Base-by-base conservation (phyloP, 768 basidiomycete genomes). In the Trametes cubensis region DNA sequence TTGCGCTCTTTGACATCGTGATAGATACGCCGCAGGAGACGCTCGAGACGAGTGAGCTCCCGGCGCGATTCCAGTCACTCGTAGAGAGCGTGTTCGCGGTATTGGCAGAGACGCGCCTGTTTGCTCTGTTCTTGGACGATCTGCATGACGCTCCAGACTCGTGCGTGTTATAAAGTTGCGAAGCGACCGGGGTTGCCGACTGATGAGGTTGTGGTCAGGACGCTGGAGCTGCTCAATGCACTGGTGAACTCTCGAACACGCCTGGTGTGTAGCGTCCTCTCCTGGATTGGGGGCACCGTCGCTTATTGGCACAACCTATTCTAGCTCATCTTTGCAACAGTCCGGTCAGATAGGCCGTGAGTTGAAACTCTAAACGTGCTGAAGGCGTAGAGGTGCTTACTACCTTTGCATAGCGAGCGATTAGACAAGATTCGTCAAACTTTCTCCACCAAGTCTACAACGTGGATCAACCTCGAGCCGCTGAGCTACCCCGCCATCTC, bases 81-180 rank as follows among this genome's bases (percentile, higher is more conserved):
- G 85, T 89, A 4, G 85, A 88, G 71, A 85, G 81, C 67, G 88
- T 90, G 34, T 88, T 90, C 66, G 73, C 80, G 6, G 84, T 88
- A 20, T 81, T 90, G 44, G 83, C 88, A 1, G 87, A 90, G 69
- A 88, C 86, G 7, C 78, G 87, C 39, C 72, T 89, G 51, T 84
- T 91, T 64, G 88, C 88, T 0, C 72, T 91, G 53, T 89, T 89
- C 67, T 76, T 89, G 46, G 88, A 90, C 68, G 88, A 90, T 71
- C 72, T 90, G 17, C 89, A 91, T 62, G 88, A 88, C 66, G 88
- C 89, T 10, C 85, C 89, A 70, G 83, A 85, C 61, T 87, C 86
- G 83, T 89, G 57, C 53, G 72, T 69, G 70, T 41, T 67, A 66
- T 62, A 47, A 28, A 57, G 25, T 41, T 28, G 34, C 40, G 14